Base-by-base conservation (phyloP, 2,329 filamentous ascomycete genomes). In the Stemphylium lycopersici region DNA sequence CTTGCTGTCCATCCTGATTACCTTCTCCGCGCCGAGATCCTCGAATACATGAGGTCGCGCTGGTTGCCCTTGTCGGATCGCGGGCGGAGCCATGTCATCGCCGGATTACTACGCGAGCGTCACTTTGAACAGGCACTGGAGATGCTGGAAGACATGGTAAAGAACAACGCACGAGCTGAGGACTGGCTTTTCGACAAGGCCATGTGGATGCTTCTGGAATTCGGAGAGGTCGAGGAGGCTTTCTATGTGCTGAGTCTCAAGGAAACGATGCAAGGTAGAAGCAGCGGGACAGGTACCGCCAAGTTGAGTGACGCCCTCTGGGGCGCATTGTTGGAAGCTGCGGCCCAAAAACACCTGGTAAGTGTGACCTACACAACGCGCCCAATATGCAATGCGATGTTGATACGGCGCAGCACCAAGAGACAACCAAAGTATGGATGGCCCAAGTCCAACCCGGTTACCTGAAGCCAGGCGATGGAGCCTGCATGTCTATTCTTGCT, bases 1-100 rank as follows among this genome's bases (percentile, higher is more conserved):
- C 80, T 97, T 20, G 85, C 90, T 0, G 84, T 95, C 7, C 95
- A 98, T 71, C 91, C 93, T 0, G 90, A 98, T 74, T 93, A 96
- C 65, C 63, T 91, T 5, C 78, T 95, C 20, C 87, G 92, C 32
- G 83, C 84, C 48, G 81, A 87, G 32, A 81, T 96, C 3, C 78
- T 97, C 34, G 78, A 84, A 49, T 87, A 88, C 51, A 91, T 95
- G 89, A 85, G 85, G 66, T 81, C 85, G 51, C 82, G 85, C 59
- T 96, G 91, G 90, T 82, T 89, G 47, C 77, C 79, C 7, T 77
- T 90, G 7, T 85, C 81, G 37, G 83, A 81, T 10, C 79, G 82
- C 6, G 88, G 87, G 7, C 84, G 84, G 69, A 84, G 90, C 64
- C 85, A 84, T 68, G 80, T 96, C 16, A 83, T 89, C 1, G 77